These are phyloP conservation scores for Xerocomus tenax DNA, from an alignment of 1,284 basidiomycete genomes.

Conservation along the genomic window DNA sequence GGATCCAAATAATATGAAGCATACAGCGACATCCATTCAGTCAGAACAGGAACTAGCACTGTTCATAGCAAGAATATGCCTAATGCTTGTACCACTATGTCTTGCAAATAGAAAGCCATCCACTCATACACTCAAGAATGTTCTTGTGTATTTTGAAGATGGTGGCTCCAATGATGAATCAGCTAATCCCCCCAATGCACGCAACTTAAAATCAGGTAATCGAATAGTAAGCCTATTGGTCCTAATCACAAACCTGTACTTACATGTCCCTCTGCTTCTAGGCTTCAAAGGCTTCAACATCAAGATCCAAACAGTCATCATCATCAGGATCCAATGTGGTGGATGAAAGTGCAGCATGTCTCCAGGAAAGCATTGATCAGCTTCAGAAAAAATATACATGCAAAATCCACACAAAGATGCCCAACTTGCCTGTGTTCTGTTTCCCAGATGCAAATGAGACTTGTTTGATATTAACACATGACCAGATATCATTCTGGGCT, in stretches of 20 bases:
- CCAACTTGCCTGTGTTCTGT: not conserved
- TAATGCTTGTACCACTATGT: not conserved
- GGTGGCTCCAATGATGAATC: not conserved
- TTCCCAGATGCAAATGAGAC: not conserved
- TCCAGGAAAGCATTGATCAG: not conserved
- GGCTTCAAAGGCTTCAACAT: not conserved
- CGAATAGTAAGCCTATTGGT: not conserved
- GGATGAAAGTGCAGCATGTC: not conserved
- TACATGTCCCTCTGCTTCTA: not conserved
- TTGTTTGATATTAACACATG: not conserved
- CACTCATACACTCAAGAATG: not conserved
- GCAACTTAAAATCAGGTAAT: not conserved
- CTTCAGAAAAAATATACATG: not conserved
- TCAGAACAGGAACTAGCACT: not conserved
- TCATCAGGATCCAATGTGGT: not conserved
- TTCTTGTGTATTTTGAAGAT: conserved; percentile 1
- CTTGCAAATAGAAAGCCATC: not conserved
- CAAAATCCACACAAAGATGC: not conserved
- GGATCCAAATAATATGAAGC: not conserved
- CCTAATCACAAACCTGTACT: no score
- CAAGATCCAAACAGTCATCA: not conserved
- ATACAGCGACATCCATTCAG: not conserved
- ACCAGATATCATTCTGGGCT: not conserved
- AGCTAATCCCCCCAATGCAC: not conserved
- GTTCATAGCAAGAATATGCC: not conserved